A percentile compares a stretch with the other conserved stretches of the same genome.
These are phyloP conservation scores for Reutealis trisperma DNA, from an alignment of 345 rosid species.

Conservation along the genomic window DNA sequence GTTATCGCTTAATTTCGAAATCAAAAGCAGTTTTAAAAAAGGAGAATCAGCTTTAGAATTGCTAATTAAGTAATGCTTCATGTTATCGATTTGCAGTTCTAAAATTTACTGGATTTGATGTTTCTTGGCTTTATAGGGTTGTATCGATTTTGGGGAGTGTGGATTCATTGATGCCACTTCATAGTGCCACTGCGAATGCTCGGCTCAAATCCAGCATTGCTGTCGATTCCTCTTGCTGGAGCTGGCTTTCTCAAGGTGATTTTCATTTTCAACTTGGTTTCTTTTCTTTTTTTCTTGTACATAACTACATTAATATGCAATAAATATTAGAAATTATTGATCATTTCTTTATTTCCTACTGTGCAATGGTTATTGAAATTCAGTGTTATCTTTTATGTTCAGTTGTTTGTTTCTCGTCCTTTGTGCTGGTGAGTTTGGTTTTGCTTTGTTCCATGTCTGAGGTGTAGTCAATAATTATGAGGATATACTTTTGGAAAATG, in stretches of 20 bases:
- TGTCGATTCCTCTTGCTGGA: slow-evolving; percentile 85
- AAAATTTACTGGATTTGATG: neutral
- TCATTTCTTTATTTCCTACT: neutral
- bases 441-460: too few species aligned
- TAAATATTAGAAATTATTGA: neutral
- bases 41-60: neutral
- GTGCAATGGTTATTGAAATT: neutral
- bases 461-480: neutral
- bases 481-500: neutral
- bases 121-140: slow-evolving; percentile 38
- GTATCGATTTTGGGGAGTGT: slow-evolving; percentile 62
- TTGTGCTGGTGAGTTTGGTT: neutral
- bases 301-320: neutral
- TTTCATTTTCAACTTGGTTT: neutral
- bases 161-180: slow-evolving; percentile 80
- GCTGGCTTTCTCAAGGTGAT: slow-evolving; percentile 83
- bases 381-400: too few species aligned
- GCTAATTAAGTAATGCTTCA: neutral
- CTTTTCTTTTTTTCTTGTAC: neutral
- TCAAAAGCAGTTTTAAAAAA: neutral
- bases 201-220: slow-evolving; percentile 78
- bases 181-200: slow-evolving; percentile 82
- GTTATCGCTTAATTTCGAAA: neutral
- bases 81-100: neutral
- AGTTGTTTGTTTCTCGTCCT: neutral